Base-by-base conservation (phyloP, 1,139 yeast genomes). In the Yamadazyma sp. region DNA sequence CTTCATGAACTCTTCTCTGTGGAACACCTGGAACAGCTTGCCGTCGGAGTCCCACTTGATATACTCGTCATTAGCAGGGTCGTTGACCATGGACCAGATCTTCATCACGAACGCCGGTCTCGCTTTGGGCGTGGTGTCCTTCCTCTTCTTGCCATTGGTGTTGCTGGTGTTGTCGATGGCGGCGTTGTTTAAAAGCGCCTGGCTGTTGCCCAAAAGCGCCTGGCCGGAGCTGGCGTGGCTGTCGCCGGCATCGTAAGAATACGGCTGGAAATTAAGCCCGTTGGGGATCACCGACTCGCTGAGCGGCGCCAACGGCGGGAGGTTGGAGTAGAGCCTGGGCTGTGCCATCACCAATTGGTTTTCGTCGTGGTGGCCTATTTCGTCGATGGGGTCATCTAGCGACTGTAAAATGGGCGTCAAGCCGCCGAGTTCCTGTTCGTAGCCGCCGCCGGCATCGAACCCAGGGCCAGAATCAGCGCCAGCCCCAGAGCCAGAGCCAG, bases 21-120 rank as follows among this genome's bases (percentile, higher is more conserved):
- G 87, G 39, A 77, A 76, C 6, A 92, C 96, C 49, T 87, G 83
- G 56, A 92, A 88, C 4, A 94, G 79, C 46, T 81, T 75, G 2
- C 98, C 98, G 58, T 87, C 91, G 2, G 80, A 77, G 52, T 81
- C 73, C 98, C 98, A 92, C 36, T 81, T 72, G 32, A 92, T 91
- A 51, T 81, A 80, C 33, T 82, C 76, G 14, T 73, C 61, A 58
- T 91, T 91, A 1, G 65, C 58, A 1, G 79, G 69, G 56, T 91
- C 97, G 58, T 89, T 89, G 10, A 92, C 91, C 96, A 92, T 92
- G 26, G 84, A 78, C 98, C 98, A 92, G 25, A 92, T 69, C 59
- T 92, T 92, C 71, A 83, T 79, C 5, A 92, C 95, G 65, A 92
- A 92, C 0, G 95, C 94, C 1, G 97, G 95, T 40, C 89, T 54